phyloP scores from a whole-genome alignment of 169 alveolate genomes.

The Amoebophrya sp. region DNA sequence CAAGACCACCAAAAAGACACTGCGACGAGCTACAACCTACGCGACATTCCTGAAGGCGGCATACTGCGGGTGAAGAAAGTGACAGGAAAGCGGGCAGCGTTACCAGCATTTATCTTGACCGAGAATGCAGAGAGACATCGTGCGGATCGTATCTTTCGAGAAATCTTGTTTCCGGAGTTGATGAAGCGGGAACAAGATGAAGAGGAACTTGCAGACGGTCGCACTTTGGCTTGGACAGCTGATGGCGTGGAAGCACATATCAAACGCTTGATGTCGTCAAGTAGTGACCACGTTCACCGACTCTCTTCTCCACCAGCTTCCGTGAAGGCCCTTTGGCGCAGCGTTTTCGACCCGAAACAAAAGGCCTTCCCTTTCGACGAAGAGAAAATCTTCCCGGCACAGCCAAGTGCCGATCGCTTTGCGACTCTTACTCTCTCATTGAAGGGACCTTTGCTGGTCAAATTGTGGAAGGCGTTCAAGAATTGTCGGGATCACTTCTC shows the following conservation, averaged over 20 bases:
- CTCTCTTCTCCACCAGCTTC: background rate
- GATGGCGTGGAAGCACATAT: no score
- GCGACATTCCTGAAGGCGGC: background rate
- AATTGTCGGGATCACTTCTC: background rate
- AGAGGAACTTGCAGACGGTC: no score
- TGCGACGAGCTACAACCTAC: background rate
- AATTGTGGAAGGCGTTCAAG: background rate
- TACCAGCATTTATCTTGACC: background rate
- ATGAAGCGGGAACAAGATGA: background rate
- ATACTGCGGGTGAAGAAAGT: background rate
- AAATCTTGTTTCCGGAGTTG: background rate
- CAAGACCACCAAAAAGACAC: no score
- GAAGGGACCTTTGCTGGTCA: background rate
- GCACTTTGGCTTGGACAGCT: no score
- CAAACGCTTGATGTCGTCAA: no score
- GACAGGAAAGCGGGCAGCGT: background rate
- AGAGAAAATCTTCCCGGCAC: background rate
- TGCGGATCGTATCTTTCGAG: background rate
- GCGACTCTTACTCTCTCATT: background rate
- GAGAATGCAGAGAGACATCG: background rate
- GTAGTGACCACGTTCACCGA: no score
- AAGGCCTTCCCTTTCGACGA: background rate
- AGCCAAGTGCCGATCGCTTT: background rate
- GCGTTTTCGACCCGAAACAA: background rate
- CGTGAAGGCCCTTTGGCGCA: background rate